Evolutionary conservation across 805 yeast species (phyloP).

Genomic region (Sporopachydermia quercuum): DNA sequence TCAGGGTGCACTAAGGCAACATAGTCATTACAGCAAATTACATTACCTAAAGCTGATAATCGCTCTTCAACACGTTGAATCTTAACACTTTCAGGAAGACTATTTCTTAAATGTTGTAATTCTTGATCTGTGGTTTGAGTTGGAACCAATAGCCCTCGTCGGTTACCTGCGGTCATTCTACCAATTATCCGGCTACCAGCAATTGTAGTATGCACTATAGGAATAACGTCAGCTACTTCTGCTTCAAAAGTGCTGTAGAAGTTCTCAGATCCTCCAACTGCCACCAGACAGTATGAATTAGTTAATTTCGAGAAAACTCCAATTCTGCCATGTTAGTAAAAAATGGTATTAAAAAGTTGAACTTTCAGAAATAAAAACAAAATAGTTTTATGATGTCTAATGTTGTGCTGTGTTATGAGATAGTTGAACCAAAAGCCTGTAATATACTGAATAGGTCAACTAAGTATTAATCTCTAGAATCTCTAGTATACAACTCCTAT

Average conservation of each 20-base stretch:
- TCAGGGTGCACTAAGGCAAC: slow-evolving; percentile 99
- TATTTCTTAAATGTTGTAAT: slow-evolving; percentile 90
- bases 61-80: slow-evolving; percentile 98
- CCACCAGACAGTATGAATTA: slow-evolving; percentile 89
- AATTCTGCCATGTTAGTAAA: slow-evolving; percentile 35
- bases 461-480: not conserved
- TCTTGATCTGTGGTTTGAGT: slow-evolving; percentile 98
- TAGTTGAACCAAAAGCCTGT: too few relatives aligned
- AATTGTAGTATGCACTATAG: slow-evolving; percentile 92
- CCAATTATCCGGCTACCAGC: slow-evolving; percentile 98
- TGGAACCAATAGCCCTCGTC: slow-evolving; percentile 94
- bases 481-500: too few relatives aligned
- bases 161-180: slow-evolving; percentile 95
- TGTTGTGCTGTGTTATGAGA: too few relatives aligned
- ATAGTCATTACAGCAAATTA: slow-evolving; percentile 95
- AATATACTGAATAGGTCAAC: too few relatives aligned
- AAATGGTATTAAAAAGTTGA: slow-evolving; percentile 8
- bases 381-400: too few relatives aligned
- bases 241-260: slow-evolving; percentile 93
- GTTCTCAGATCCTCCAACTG: slow-evolving; percentile 89
- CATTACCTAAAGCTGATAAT: slow-evolving; percentile 92
- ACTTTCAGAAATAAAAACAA: too few relatives aligned
- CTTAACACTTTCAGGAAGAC: slow-evolving; percentile 87
- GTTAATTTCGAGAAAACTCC: slow-evolving; percentile 94
- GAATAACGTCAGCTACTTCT: slow-evolving; percentile 90